Base-by-base conservation (phyloP, 768 basidiomycete species). In the Kwoniella dendrophila region DNA sequence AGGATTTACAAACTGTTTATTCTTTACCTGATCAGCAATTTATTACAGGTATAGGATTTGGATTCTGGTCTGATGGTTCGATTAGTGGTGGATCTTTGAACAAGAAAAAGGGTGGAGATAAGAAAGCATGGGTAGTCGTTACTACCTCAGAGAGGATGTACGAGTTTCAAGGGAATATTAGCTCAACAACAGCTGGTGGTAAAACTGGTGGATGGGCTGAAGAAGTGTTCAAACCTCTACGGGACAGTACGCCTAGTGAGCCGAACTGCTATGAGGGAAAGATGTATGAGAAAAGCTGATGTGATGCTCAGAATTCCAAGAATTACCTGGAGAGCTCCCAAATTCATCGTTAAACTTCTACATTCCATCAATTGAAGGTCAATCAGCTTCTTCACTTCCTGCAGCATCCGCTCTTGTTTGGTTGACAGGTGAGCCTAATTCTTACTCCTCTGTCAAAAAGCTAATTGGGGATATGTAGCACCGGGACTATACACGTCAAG, bases 111-210 rank as follows among this genome's bases (percentile, higher is more conserved):
- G 56, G 86, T 82, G 0, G 61, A n/a, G 62, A 68, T 22, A 75
- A 62, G 62, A 67, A 58, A 32, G 79, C 75, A 2, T 81, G 94
- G 20, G 86, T 96, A 18, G 81, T 98, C 20, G 87, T 85, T 7
- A 92, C 92, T 0, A 97, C 96, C 2, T 84, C 86, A 11, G 87
- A 89, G 6, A 85, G 93, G 64, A 89, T 97, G 73, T 95, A 96
- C 75, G 92, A 97, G 74, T 91, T 95, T 4, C 73, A 74, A 44
- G 76, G 71, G 1, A 55, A 53, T 44, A 68, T 76, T 4, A 57
- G 53, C 22, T 66, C 56, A 3, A 70, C 71, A 1, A 41, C 48
- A 64, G 83, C 86, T 48, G 92, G 93, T 1, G 91, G 92, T 33
- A 94, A 94, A 12, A 84, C 87, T 11, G 85, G 87, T 20, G 68